Conservation (phyloP, 495 filamentous ascomycete genomes). For the Lasiosphaeriaceae sp. region DNA sequence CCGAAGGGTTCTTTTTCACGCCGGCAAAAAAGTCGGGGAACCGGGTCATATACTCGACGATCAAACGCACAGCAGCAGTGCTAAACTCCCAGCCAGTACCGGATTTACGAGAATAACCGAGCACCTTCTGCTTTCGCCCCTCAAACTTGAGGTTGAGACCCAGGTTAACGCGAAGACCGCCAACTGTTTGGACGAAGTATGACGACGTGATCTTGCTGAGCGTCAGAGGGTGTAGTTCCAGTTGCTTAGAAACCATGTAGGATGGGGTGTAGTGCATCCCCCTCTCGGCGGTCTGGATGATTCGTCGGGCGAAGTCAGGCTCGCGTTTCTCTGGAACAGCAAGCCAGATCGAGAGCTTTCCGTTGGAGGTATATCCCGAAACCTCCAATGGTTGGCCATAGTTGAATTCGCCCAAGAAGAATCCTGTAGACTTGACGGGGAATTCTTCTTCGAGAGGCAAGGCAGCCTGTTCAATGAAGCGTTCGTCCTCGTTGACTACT, state of each 20-base stretch:
- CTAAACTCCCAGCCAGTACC: constrained; percentile 93
- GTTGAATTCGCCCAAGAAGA: constrained; percentile 95
- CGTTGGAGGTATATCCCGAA: constrained; percentile 58
- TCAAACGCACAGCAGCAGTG: constrained; percentile 71
- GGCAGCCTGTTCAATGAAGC: constrained; percentile 85
- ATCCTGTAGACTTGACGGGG: constrained; percentile 71
- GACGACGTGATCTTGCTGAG: constrained; percentile 94
- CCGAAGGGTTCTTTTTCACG: constrained; percentile 62
- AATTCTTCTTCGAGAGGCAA: constrained; percentile 90
- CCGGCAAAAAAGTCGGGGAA: constrained; percentile 94
- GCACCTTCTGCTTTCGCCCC: constrained; percentile 87
- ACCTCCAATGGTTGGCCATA: constrained; percentile 89
- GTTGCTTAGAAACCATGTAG: constrained; percentile 74
- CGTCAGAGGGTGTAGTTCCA: constrained; percentile 78
- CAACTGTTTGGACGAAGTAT: constrained; percentile 76
- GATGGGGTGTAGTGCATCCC: constrained; percentile 77
- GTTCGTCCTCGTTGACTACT: constrained; percentile 84
- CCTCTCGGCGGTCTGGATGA: constrained; percentile 63
- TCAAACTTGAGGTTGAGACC: constrained; percentile 98
- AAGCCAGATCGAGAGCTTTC: constrained; percentile 74
- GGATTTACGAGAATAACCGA: constrained; percentile 87
- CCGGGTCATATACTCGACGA: constrained; percentile 82
- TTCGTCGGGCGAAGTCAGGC: constrained; percentile 71
- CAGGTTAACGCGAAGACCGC: constrained; percentile 73
- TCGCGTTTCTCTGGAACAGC: constrained; percentile 64